Base-by-base conservation (phyloP, 2,329 filamentous ascomycete genomes). In the Metarhizium humberi region DNA sequence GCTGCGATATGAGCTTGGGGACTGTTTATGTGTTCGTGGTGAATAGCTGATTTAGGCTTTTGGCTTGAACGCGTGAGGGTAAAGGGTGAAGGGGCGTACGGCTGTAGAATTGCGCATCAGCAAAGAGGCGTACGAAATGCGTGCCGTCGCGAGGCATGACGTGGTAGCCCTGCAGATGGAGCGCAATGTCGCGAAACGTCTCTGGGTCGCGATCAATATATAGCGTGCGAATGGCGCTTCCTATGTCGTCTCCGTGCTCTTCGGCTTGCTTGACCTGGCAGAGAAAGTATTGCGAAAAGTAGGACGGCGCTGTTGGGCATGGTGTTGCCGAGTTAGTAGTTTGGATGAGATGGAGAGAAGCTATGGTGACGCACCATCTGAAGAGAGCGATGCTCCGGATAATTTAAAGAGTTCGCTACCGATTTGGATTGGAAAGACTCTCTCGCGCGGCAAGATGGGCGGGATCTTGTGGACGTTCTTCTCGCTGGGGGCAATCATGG, bases 151-250 rank as follows among this genome's bases (percentile, higher is more conserved):
- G 81, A 3, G 92, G 92, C 55, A 80, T 78, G 57, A 96, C 81
- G 73, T 95, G 87, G 69, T 97, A 97, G 49, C 92, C 90, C 74
- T 96, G 92, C 25, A 97, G 77, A 75, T 97, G 92, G 55, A 92
- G 78, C 42, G 88, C 87, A 60, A 97, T 96, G 66, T 96, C 90
- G 64, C 79, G 81, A 69, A 97, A 97, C 0, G 91, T 96, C 14
- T 78, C 78, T 0, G 92, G 92, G 70, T 97, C 92, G 58, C 92
- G 87, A 70, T 97, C 92, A 65, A 97, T 96, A 72, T 96, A 96
- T 6, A 97, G 78, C 0, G 92, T 96, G 61, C 87, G 85, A 56
- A 95, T 75, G 29, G 47, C 70, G 5, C 65, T 61, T 43, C 65
- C 69, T 5, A 72, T 56, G 55, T 81, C 78, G 54, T 83, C 78